Evolutionary conservation across 495 filamentous ascomycete genomes (phyloP).

Genomic region (Hyaloscypha variabilis): DNA sequence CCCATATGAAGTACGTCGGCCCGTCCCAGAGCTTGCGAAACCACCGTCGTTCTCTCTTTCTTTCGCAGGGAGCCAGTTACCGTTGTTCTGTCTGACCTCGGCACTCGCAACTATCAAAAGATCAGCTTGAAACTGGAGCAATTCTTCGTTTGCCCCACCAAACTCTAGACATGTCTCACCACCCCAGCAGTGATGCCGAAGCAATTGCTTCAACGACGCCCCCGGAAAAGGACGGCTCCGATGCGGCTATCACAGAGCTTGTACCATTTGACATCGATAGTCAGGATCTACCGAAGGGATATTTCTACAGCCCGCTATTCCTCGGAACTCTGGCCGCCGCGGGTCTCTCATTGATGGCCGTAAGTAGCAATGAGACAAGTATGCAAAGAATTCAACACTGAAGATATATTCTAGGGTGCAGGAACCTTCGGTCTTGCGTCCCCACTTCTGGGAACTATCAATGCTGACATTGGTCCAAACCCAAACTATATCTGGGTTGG

Average conservation of each 20-base stretch:
- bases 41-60: too few species aligned
- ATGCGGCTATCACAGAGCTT: not conserved
- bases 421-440: conserved; percentile 10
- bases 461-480: conserved; percentile 38
- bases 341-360: not conserved
- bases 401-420: not conserved
- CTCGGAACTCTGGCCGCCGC: conserved; percentile 6
- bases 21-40: too few species aligned
- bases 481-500: conserved; percentile 41
- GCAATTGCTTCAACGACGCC: not conserved
- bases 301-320: conserved; percentile 8
- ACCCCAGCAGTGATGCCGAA: not conserved
- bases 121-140: too few species aligned
- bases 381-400: not conserved
- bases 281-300: conserved; percentile 9
- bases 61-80: too few species aligned
- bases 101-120: too few species aligned
- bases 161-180: not conserved
- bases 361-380: not conserved
- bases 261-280: not conserved
- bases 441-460: conserved; percentile 22
- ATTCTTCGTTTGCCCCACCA: too few species aligned
- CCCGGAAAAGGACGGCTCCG: not conserved
- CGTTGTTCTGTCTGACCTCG: too few species aligned
- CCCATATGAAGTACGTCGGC: too few species aligned